phyloP scores from a whole-genome alignment of 176 grass and related monocot genomes.

The Carex parvula region DNA sequence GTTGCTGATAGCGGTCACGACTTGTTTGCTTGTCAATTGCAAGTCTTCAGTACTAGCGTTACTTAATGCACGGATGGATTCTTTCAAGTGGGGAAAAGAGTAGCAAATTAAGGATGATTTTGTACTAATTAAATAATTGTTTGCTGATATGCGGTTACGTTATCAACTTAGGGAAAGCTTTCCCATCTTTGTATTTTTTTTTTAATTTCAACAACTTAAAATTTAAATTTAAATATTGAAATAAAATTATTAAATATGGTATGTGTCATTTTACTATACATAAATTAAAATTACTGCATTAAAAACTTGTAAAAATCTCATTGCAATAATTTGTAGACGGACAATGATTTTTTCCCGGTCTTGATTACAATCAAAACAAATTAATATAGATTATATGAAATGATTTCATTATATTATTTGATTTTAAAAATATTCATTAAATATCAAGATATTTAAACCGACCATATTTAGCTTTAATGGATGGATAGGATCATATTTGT shows the following conservation, averaged over 20 bases:
- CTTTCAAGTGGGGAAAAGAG: not conserved
- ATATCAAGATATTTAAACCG: not conserved
- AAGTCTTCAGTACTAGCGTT: not conserved
- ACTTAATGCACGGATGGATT: constrained; percentile 15
- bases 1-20: not conserved
- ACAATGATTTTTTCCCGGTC: too few relatives aligned
- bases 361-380: too few relatives aligned
- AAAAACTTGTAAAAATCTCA: too few relatives aligned
- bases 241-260: not conserved
- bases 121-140: not conserved
- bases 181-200: not conserved
- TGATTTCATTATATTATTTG: not conserved
- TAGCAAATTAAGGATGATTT: not conserved
- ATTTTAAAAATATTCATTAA: not conserved
- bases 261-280: not conserved
- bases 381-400: not conserved
- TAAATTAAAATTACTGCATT: not conserved
- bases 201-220: not conserved
- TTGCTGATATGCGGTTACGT: not conserved
- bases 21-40: not conserved
- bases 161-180: not conserved
- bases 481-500: not conserved
- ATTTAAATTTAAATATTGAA: not conserved
- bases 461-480: not conserved
- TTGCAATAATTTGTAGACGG: too few relatives aligned